A percentile compares a stretch with the other conserved stretches of the same genome.
Conservation (phyloP, 768 basidiomycete species). For the Phylloporus sp. region DNA sequence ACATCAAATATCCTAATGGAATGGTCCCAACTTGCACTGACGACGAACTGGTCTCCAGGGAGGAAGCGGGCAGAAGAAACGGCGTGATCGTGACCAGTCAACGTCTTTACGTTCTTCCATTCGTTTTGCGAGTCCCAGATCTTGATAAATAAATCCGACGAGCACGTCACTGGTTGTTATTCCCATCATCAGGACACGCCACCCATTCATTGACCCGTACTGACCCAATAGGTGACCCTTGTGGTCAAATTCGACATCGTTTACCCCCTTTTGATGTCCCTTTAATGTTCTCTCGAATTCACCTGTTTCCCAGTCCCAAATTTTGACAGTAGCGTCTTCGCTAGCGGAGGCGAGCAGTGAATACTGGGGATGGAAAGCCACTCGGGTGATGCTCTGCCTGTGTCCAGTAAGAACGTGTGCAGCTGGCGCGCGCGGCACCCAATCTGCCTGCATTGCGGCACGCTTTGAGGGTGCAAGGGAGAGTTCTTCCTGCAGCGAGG, state of each 20-base stretch:
- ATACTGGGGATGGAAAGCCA: slow-evolving; percentile 86
- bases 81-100: slow-evolving; percentile 88
- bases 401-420: slow-evolving; percentile 76
- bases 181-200: slow-evolving; percentile 1
- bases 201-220: slow-evolving; percentile 10
- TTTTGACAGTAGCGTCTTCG: slow-evolving; percentile 86
- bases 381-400: slow-evolving; percentile 67
- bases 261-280: slow-evolving; percentile 86
- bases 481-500: slow-evolving; percentile 72
- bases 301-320: slow-evolving; percentile 97
- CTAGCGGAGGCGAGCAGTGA: slow-evolving; percentile 80
- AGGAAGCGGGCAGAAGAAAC: slow-evolving; percentile 85
- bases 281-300: slow-evolving; percentile 90
- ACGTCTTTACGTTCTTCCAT: slow-evolving; percentile 84
- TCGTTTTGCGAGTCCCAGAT: slow-evolving; percentile 89
- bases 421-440: slow-evolving; percentile 85
- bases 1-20: slow-evolving; percentile 87
- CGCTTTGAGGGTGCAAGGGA: slow-evolving; percentile 46
- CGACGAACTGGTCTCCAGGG: slow-evolving; percentile 77
- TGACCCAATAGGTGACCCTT: slow-evolving; percentile 80
- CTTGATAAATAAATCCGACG: slow-evolving; percentile 87
- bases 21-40: slow-evolving; percentile 85
- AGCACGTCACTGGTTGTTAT: slow-evolving; percentile 46
- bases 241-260: slow-evolving; percentile 84
- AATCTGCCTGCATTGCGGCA: slow-evolving; percentile 69